phyloP scores from a whole-genome alignment of 2,329 filamentous ascomycete species.

The Magnaporthiopsis rhizophila region DNA sequence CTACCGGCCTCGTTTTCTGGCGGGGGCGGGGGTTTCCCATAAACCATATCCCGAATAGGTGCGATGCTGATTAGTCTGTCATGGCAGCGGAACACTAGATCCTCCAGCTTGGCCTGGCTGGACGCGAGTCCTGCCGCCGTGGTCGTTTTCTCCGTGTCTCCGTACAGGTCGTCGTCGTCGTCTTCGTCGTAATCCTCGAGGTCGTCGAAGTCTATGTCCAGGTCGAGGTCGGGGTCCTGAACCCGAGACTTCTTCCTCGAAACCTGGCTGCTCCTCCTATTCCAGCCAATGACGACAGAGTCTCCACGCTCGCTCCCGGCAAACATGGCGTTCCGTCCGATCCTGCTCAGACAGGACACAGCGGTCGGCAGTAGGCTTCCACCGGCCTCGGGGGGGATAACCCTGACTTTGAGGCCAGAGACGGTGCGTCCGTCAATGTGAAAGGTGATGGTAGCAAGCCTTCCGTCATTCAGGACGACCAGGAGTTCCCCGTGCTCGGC shows the following conservation, averaged over 20 bases:
- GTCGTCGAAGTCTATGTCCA: conserved; percentile 39
- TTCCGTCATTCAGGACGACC: conserved; percentile 70
- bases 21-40: conserved; percentile 48
- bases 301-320: conserved; percentile 79
- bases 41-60: conserved; percentile 66
- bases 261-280: conserved; percentile 51
- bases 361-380: conserved; percentile 52
- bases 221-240: conserved; percentile 48
- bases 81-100: conserved; percentile 67
- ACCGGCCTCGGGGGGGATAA: conserved; percentile 54
- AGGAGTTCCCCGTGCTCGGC: conserved; percentile 74
- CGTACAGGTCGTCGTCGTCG: conserved; percentile 58
- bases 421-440: conserved; percentile 85
- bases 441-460: conserved; percentile 69
- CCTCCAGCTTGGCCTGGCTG: conserved; percentile 43
- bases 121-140: conserved; percentile 27
- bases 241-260: conserved; percentile 55
- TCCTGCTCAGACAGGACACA: conserved; percentile 60
- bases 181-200: conserved; percentile 37
- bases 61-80: conserved; percentile 72
- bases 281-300: conserved; percentile 75
- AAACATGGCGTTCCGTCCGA: conserved; percentile 67
- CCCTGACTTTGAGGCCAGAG: conserved; percentile 69
- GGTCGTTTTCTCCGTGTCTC: conserved; percentile 40
- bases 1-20: conserved; percentile 33